Conservation (phyloP, 192 early-diverging fungal species). For the Coemansia sp. region DNA sequence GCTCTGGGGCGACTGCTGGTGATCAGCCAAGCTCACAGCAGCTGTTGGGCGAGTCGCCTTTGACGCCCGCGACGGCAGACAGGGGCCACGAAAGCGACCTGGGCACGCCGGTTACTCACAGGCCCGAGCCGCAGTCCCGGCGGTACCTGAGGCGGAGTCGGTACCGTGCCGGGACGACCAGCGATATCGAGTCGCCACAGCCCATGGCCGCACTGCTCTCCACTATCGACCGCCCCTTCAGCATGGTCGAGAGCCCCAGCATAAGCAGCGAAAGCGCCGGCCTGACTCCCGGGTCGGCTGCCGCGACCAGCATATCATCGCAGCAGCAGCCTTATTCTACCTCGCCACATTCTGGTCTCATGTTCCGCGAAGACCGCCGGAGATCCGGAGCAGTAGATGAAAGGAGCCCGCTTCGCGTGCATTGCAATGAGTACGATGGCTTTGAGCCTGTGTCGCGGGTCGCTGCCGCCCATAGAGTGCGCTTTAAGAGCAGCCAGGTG, state of each 20-base stretch:
- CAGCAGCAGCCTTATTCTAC: conserved; percentile 1
- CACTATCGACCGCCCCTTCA: conserved; percentile 26
- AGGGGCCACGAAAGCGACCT: conserved; percentile 1
- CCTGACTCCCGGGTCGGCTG: conserved; percentile 1
- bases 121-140: background rate
- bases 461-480: conserved; percentile 1
- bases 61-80: background rate
- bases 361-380: background rate
- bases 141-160: conserved; percentile 27
- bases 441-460: conserved; percentile 11
- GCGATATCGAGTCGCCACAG: conserved; percentile 44
- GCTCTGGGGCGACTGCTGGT: background rate
- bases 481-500: background rate
- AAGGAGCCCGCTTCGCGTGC: background rate
- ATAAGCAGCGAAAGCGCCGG: background rate
- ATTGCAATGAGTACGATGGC: conserved; percentile 1
- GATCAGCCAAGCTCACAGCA: conserved; percentile 7
- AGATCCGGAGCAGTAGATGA: background rate
- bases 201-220: conserved; percentile 7
- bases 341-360: conserved; percentile 3
- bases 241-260: conserved; percentile 47
- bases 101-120: conserved; percentile 2
- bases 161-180: conserved; percentile 46
- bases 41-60: background rate
- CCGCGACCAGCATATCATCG: background rate